These are phyloP conservation scores for Sphagnum magellanicum DNA, from an alignment of 228 moss, liverwort and hornwort genomes.

Conservation along the genomic window DNA sequence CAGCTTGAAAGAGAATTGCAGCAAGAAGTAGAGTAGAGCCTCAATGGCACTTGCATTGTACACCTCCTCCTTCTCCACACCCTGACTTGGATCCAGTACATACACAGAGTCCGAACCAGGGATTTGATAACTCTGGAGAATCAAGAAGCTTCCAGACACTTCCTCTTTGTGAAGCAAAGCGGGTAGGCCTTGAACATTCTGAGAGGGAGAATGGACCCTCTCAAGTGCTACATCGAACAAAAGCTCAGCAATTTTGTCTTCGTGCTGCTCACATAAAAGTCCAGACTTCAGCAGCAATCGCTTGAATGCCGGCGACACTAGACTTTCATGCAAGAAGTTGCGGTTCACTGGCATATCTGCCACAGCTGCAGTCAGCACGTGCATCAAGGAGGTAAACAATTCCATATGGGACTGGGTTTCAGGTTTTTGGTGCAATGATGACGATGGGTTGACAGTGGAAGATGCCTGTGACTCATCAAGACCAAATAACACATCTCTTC, in stretches of 20 bases:
- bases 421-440: neutral
- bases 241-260: constrained; percentile 62
- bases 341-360: constrained; percentile 62
- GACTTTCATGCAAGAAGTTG: constrained; percentile 54
- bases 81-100: constrained; percentile 28
- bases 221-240: constrained; percentile 87
- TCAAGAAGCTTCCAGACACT: constrained; percentile 13
- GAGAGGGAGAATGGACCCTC: constrained; percentile 52
- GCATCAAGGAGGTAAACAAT: constrained; percentile 68
- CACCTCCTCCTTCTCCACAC: constrained; percentile 43
- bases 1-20: constrained; percentile 56
- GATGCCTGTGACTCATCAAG: constrained; percentile 39
- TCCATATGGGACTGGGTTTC: constrained; percentile 32
- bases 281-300: constrained; percentile 46
- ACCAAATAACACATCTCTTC: constrained; percentile 13
- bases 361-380: constrained; percentile 69
- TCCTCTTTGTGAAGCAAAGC: constrained; percentile 32
- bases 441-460: constrained; percentile 12
- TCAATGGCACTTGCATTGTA: constrained; percentile 82
- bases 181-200: constrained; percentile 39
- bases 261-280: constrained; percentile 57
- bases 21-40: constrained; percentile 62
- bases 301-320: constrained; percentile 61
- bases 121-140: constrained; percentile 24
- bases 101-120: constrained; percentile 37